phyloP scores from a whole-genome alignment of 768 basidiomycete genomes.

The Pleurotus ostreatus region DNA sequence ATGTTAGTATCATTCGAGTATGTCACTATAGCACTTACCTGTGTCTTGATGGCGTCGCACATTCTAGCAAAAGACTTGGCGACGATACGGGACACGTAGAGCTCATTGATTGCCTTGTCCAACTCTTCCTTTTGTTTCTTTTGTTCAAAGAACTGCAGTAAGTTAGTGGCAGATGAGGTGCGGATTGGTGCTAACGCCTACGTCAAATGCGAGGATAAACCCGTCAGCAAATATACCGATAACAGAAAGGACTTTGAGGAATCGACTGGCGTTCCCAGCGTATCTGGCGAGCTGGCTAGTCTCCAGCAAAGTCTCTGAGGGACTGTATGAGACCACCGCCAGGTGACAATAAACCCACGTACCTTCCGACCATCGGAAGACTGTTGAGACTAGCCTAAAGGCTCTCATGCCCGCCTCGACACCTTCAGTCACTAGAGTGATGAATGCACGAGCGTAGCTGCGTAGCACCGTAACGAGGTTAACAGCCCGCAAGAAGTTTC shows the following conservation, averaged over 20 bases:
- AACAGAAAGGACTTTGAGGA: constrained; percentile 1
- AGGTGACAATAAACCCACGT: not conserved
- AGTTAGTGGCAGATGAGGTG: not conserved
- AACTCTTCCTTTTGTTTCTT: constrained; percentile 2
- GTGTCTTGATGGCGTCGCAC: constrained; percentile 6
- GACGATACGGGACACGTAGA: constrained; percentile 1
- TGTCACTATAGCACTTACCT: not conserved
- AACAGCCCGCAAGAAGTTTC: constrained; percentile 3
- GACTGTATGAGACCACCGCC: no score
- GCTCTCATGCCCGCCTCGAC: constrained; percentile 1
- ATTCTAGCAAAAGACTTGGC: constrained; percentile 1
- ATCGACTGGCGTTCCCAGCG: constrained; percentile 1
- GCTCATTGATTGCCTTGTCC: not conserved
- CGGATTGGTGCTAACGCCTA: not conserved
- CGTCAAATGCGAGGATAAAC: constrained; percentile 5
- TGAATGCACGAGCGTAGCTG: constrained; percentile 4
- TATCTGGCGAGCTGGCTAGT: constrained; percentile 1
- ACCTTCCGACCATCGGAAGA: constrained; percentile 3
- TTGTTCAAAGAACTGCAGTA: constrained; percentile 3
- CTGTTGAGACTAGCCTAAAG: constrained; percentile 1
- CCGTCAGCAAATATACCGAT: constrained; percentile 5
- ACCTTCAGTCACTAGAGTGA: constrained; percentile 1
- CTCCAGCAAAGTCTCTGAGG: not conserved
- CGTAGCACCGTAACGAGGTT: constrained; percentile 2
- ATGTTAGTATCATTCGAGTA: not conserved